A percentile compares a stretch with the other conserved stretches of the same genome.
These are phyloP conservation scores for Hypocrella siamensis DNA, from an alignment of 2,329 filamentous ascomycete species.

Conservation along the genomic window DNA sequence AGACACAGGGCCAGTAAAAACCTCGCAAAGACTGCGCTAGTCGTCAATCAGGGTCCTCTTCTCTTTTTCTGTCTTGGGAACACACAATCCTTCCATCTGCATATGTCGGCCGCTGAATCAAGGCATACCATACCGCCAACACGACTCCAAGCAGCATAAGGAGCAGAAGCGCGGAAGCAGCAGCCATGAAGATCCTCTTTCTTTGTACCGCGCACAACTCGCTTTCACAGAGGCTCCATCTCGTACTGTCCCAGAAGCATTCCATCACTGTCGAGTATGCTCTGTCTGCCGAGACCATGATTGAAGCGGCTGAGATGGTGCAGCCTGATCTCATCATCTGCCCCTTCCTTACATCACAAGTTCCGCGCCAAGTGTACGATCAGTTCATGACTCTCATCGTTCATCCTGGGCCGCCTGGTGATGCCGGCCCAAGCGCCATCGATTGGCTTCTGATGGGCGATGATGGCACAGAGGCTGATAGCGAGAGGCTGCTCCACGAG, in stretches of 20 bases:
- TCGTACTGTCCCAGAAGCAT: constrained; percentile 18
- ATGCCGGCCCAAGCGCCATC: constrained; percentile 23
- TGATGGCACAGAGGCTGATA: constrained; percentile 17
- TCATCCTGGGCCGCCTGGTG: constrained; percentile 24
- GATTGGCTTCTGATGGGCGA: constrained; percentile 27
- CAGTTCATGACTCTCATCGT: constrained; percentile 22
- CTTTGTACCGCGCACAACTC: constrained; percentile 29
- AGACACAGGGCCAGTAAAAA: too few species aligned
- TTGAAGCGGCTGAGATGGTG: constrained; percentile 19
- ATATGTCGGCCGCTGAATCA: not conserved
- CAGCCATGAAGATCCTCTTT: constrained; percentile 21
- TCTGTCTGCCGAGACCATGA: constrained; percentile 16
- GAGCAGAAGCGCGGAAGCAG: constrained; percentile 5
- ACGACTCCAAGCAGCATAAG: not conserved
- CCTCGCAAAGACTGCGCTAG: too few species aligned
- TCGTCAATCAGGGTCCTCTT: too few species aligned
- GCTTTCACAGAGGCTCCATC: constrained; percentile 22
- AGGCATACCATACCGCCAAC: not conserved
- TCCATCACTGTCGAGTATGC: constrained; percentile 24
- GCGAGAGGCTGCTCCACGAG: constrained; percentile 12
- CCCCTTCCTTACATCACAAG: constrained; percentile 22
- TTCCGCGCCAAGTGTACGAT: constrained; percentile 20
- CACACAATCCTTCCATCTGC: too few species aligned
- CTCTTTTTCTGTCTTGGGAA: too few species aligned
- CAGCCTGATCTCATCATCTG: constrained; percentile 24